phyloP scores from a whole-genome alignment of 2,329 filamentous ascomycete species.

The Sclerotinia trifoliorum region DNA sequence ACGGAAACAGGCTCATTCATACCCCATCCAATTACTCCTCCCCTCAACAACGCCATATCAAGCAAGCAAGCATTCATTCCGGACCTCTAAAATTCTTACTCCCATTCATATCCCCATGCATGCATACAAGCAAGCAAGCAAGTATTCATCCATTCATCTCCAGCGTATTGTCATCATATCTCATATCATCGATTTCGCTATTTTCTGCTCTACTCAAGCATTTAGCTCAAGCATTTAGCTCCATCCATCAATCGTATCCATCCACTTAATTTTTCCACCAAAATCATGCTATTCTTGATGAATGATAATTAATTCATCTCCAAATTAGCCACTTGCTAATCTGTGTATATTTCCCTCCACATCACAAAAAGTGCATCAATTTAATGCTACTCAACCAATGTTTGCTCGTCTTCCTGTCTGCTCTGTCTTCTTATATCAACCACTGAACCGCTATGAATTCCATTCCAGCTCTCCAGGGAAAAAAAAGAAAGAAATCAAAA shows the following conservation, averaged over 20 bases:
- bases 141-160: slow-evolving; percentile 6
- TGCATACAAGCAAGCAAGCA: background rate
- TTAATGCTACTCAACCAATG: background rate
- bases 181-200: slow-evolving; percentile 4
- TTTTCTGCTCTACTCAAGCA: background rate
- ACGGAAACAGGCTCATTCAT: background rate
- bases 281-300: background rate
- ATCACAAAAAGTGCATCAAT: background rate
- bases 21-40: no score
- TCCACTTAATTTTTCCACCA: background rate
- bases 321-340: background rate
- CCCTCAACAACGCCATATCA: no score
- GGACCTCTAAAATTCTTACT: no score
- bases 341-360: background rate
- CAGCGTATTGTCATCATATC: background rate
- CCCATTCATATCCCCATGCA: no score
- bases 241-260: background rate
- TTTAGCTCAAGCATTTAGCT: background rate
- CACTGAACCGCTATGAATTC: background rate
- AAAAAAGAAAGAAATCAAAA: background rate
- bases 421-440: background rate
- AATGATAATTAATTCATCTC: background rate
- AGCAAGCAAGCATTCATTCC: no score
- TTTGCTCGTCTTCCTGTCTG: background rate
- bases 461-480: background rate